Conservation (phyloP, 2,329 filamentous ascomycete genomes). For the Phialophora tarda region DNA sequence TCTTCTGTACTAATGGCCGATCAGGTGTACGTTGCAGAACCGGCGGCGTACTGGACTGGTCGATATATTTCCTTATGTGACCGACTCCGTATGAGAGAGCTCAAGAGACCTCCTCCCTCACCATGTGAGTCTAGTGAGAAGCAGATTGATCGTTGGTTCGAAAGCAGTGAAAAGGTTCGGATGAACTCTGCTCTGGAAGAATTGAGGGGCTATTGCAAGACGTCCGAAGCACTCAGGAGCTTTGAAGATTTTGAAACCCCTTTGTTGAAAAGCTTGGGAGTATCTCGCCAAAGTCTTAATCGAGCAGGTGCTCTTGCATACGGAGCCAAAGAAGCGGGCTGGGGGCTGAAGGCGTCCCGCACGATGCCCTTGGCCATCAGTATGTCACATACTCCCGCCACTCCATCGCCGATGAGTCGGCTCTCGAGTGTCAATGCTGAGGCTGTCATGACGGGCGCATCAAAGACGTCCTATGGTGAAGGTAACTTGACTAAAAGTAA, state of each 20-base stretch:
- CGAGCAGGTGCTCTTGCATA: slow-evolving; percentile 18
- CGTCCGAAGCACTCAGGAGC: slow-evolving; percentile 27
- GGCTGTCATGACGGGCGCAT: slow-evolving; percentile 17
- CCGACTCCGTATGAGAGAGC: slow-evolving; percentile 26
- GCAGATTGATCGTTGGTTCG: slow-evolving; percentile 23
- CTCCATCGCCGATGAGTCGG: slow-evolving; percentile 25
- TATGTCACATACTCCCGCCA: slow-evolving; percentile 18
- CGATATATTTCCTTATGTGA: slow-evolving; percentile 36
- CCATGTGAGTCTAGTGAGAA: slow-evolving; percentile 11
- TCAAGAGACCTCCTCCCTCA: slow-evolving; percentile 6
- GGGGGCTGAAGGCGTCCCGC: not conserved
- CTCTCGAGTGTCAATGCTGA: slow-evolving; percentile 34
- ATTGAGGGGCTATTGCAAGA: slow-evolving; percentile 32
- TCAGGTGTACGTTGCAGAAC: slow-evolving; percentile 32
- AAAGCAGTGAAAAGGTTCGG: slow-evolving; percentile 23
- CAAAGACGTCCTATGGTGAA: slow-evolving; percentile 26
- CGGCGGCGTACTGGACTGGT: slow-evolving; percentile 33
- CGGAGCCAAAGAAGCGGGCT: not conserved
- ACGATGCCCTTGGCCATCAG: slow-evolving; percentile 18
- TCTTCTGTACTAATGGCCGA: slow-evolving; percentile 14
- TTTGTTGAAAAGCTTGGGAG: slow-evolving; percentile 22
- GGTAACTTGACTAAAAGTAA: slow-evolving; percentile 35
- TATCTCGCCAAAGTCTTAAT: slow-evolving; percentile 18
- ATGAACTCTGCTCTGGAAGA: slow-evolving; percentile 29
- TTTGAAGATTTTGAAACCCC: slow-evolving; percentile 34